These are phyloP conservation scores for Fonsecaea monophora DNA, from an alignment of 2,329 filamentous ascomycete species.

Conservation along the genomic window DNA sequence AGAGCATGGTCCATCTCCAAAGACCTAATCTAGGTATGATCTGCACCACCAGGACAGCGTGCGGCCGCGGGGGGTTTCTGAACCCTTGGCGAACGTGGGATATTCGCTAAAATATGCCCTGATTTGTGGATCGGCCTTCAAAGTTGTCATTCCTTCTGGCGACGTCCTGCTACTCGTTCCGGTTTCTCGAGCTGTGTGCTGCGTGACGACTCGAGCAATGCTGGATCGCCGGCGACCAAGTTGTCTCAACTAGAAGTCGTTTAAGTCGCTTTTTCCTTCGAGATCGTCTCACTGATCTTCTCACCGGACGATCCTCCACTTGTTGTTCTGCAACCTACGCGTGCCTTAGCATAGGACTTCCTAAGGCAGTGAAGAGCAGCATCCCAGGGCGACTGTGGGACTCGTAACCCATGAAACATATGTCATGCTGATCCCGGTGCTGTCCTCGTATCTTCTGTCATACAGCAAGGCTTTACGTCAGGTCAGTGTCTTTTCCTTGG, in stretches of 20 bases:
- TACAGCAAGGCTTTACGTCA: not conserved
- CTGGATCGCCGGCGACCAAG: not conserved
- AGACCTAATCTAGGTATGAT: slow-evolving; percentile 2
- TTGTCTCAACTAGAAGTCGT: not conserved
- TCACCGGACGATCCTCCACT: not conserved
- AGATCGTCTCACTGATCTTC: slow-evolving; percentile 1
- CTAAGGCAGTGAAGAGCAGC: not conserved
- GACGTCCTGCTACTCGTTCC: slow-evolving; percentile 1
- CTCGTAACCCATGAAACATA: not conserved
- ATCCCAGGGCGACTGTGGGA: not conserved
- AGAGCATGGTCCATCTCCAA: not conserved
- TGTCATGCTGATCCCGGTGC: not conserved
- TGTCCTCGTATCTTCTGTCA: not conserved
- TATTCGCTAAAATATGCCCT: slow-evolving; percentile 9
- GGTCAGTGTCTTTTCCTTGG: not conserved
- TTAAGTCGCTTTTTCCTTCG: not conserved
- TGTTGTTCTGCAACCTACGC: not conserved
- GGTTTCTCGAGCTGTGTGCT: not conserved
- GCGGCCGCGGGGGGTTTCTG: not conserved
- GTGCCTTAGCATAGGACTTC: not conserved
- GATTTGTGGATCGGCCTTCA: slow-evolving; percentile 14
- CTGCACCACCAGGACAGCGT: not conserved
- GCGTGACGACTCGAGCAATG: not conserved
- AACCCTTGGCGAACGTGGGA: slow-evolving; percentile 1
- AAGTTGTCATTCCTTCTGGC: slow-evolving; percentile 11